Conservation (phyloP, 2,329 filamentous ascomycete species). For the Neoascochyta sp. region DNA sequence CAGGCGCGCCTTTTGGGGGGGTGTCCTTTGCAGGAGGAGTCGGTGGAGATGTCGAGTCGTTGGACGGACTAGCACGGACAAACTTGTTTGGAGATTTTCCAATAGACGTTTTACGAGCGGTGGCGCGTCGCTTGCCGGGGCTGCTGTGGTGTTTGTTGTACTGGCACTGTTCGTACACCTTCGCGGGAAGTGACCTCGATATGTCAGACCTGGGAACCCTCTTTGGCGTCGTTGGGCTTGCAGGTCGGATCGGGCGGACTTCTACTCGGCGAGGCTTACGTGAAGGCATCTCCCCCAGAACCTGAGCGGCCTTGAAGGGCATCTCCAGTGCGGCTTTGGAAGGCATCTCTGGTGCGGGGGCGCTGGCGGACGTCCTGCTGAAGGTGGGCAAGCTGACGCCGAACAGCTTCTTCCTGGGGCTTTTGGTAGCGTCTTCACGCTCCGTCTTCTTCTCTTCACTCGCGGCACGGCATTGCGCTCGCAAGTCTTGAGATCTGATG, state of each 20-base stretch:
- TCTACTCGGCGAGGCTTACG: conserved; percentile 12
- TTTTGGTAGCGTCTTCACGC: conserved; percentile 23
- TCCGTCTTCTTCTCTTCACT: conserved; percentile 10
- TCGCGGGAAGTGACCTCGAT: conserved; percentile 22
- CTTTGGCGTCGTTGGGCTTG: conserved; percentile 10
- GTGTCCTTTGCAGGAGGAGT: conserved; percentile 47
- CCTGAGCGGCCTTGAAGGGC: conserved; percentile 27
- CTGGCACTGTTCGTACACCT: conserved; percentile 11
- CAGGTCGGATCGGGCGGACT: conserved; percentile 15
- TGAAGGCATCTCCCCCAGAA: conserved; percentile 30
- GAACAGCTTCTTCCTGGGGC: conserved; percentile 42
- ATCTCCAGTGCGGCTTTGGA: conserved; percentile 20
- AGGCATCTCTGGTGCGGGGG: conserved; percentile 15
- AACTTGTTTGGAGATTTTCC: no score
- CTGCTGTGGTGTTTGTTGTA: conserved; percentile 1
- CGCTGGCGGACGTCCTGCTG: conserved; percentile 10
- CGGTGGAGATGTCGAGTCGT: conserved; percentile 27
- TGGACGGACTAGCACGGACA: conserved; percentile 4
- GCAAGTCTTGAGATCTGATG: conserved; percentile 20
- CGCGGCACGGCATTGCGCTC: conserved; percentile 14
- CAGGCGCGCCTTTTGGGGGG: no score
- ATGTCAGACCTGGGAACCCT: conserved; percentile 22
- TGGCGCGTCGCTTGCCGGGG: no score
- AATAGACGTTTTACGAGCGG: no score
- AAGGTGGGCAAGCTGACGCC: conserved; percentile 31